Base-by-base conservation (phyloP, 2,329 filamentous ascomycete species). In the Pseudocercospora fuligena region DNA sequence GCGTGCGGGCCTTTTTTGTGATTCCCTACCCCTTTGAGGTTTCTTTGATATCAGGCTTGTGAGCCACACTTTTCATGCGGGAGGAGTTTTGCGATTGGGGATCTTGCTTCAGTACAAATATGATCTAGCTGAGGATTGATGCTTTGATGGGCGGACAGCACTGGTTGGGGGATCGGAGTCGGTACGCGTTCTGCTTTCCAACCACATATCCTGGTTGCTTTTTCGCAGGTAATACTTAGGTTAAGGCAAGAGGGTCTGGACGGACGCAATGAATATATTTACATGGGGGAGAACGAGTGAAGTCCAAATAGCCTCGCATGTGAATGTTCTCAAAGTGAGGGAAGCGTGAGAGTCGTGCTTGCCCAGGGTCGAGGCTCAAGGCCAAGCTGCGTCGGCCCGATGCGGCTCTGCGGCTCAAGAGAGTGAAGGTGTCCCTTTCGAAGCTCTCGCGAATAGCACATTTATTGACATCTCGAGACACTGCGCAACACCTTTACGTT, bases 41-140 rank as follows among this genome's bases (percentile, higher is more conserved):
- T 57, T 49, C 46, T 36, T 43, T 46, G 40, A 47, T 63, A 46
- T 63, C 36, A 19, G 29, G 25, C 16, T 27, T 56, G 47, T 51
- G 9, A 19, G 27, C 43, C 60, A 47, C 60, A 61, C 40, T 43
- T 21, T 63, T 59, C 61, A 63, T 63, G 40, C 61, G 51, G 61
- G 49, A 23, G 61, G 61, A 63, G 61, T 63, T 36, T 40, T n/a
- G 60, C 33, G 33, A 36, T 46, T 29, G 47, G 47, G 60, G 6
- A 46, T 36, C 47, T 61, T 21, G 25, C 14, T 58, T 58, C 23
- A 54, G 61, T 64, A 64, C 61, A 64, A 51, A 64, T 36, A 47
- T 57, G 53, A 47, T 59, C 27, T 47, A n/a, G n/a, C n/a, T 51
- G 59, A 61, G 59, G 43, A 61, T 43, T 61, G 47, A 51, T 43